These are phyloP conservation scores for Debaryomycetaceae sp. DNA, from an alignment of 1,139 yeast genomes.

Conservation along the genomic window DNA sequence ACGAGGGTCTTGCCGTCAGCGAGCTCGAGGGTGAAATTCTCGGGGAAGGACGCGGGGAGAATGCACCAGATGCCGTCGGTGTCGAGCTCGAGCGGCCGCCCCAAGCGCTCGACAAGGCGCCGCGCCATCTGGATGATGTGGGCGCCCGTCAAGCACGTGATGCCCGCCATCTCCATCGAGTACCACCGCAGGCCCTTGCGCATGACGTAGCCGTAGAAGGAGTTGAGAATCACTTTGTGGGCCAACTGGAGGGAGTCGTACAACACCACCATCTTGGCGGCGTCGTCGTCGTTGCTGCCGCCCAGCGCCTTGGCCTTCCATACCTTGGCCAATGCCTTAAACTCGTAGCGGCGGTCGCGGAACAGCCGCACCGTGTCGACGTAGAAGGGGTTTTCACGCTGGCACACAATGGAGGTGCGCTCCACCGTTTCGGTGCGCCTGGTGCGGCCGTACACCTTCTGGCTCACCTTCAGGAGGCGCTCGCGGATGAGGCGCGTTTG, in stretches of 20 bases:
- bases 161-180: conserved; percentile 99
- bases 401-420: conserved; percentile 93
- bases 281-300: conserved; percentile 67
- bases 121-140: conserved; percentile 97
- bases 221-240: conserved; percentile 92
- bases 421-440: conserved; percentile 81
- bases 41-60: conserved; percentile 89
- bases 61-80: conserved; percentile 99
- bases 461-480: conserved; percentile 79
- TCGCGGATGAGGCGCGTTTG: conserved; percentile 76
- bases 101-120: conserved; percentile 85
- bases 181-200: conserved; percentile 99
- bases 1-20: conserved; percentile 74
- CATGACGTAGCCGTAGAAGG: conserved; percentile 98
- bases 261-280: conserved; percentile 86
- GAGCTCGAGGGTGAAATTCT: conserved; percentile 67
- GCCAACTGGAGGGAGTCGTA: conserved; percentile 96
- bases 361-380: conserved; percentile 91
- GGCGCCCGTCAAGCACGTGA: conserved; percentile 96
- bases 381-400: conserved; percentile 95
- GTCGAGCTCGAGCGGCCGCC: conserved; percentile 93
- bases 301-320: conserved; percentile 87
- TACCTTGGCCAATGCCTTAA: conserved; percentile 86
- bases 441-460: conserved; percentile 77
- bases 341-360: conserved; percentile 94